These are phyloP conservation scores for Leucaena leucocephala DNA, from an alignment of 306 rosid species.

Conservation along the genomic window DNA sequence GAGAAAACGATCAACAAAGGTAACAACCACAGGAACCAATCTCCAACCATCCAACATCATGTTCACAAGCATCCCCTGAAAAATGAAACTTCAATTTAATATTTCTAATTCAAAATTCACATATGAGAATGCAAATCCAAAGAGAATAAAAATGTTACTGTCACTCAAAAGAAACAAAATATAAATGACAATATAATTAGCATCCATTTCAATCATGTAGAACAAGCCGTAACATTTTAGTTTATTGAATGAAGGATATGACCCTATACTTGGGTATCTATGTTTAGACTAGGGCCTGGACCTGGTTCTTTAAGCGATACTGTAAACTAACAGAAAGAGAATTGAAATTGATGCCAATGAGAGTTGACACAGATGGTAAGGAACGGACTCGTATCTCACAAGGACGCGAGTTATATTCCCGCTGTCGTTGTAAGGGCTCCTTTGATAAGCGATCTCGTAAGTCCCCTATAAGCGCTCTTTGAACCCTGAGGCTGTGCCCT, in stretches of 20 bases:
- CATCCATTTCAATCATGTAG: background rate
- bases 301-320: background rate
- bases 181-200: background rate
- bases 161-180: background rate
- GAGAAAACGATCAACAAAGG: conserved; percentile 77
- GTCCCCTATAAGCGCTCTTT: too few relatives aligned
- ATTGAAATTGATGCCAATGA: background rate
- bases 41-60: conserved; percentile 71
- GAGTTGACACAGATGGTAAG: too few relatives aligned
- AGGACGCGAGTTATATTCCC: too few relatives aligned
- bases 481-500: too few relatives aligned
- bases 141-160: background rate
- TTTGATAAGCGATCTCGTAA: too few relatives aligned
- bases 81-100: conserved; percentile 32
- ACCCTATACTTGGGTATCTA: background rate
- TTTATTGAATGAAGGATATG: background rate
- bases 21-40: conserved; percentile 83
- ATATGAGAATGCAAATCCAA: conserved; percentile 4
- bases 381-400: too few relatives aligned
- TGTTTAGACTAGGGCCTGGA: background rate
- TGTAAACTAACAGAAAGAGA: too few relatives aligned
- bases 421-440: too few relatives aligned
- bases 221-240: background rate
- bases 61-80: conserved; percentile 79
- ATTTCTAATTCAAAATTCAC: conserved; percentile 3